A percentile compares a stretch with the other conserved stretches of the same genome.
Conservation (phyloP, 1,139 yeast genomes). For the Magnusiomyces suaveolens region DNA sequence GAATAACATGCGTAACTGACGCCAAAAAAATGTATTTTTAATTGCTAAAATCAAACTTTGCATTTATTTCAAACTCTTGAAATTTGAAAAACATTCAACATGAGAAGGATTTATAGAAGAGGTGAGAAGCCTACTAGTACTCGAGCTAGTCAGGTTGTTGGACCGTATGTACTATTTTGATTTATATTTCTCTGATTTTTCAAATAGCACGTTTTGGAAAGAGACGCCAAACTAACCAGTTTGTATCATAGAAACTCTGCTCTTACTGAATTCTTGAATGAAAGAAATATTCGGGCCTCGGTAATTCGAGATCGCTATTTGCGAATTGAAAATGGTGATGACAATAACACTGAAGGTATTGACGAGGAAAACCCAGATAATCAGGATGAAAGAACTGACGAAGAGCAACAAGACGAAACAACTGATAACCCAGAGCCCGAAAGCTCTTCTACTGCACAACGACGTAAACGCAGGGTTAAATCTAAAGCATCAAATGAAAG, state of each 20-base stretch:
- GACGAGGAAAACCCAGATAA: constrained; percentile 20
- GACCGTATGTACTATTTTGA: constrained; percentile 22
- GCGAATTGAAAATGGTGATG: constrained; percentile 26
- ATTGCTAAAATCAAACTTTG: too few relatives aligned
- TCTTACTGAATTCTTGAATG: constrained; percentile 35
- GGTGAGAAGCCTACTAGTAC: constrained; percentile 5
- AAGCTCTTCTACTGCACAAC: constrained; percentile 9
- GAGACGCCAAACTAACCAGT: background rate
- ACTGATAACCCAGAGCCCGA: constrained; percentile 10
- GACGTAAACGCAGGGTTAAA: constrained; percentile 10
- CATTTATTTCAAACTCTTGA: background rate
- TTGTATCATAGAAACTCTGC: constrained; percentile 33
- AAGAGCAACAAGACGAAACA: constrained; percentile 11
- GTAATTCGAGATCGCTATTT: constrained; percentile 59
- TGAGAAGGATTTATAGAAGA: constrained; percentile 2
- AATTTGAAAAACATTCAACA: background rate
- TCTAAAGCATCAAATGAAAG: background rate
- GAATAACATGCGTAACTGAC: too few relatives aligned
- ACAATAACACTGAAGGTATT: constrained; percentile 2
- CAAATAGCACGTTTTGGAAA: too few relatives aligned
- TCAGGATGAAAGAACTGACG: constrained; percentile 15
- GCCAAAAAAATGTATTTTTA: too few relatives aligned
- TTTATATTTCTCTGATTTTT: background rate
- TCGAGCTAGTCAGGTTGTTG: constrained; percentile 20
- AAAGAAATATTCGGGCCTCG: constrained; percentile 57